These are phyloP conservation scores for Cryptosporidium ubiquitum DNA, from an alignment of 169 alveolate species.

Conservation along the genomic window DNA sequence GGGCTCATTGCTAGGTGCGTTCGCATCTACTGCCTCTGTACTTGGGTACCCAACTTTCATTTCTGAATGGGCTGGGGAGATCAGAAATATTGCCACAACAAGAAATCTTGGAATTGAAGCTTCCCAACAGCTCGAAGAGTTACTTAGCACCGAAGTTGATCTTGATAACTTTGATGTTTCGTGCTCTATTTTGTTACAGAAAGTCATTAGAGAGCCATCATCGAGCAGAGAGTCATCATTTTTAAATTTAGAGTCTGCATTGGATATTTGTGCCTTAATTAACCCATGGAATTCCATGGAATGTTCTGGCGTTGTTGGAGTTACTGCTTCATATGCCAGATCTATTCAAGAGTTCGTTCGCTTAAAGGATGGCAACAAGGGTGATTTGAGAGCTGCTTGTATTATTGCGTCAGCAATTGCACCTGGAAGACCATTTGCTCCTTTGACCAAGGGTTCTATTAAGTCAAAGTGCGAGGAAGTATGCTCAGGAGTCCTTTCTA, in stretches of 20 bases:
- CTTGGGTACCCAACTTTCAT: background rate
- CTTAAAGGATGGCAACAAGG: background rate
- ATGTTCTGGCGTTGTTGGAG: conserved; percentile 51
- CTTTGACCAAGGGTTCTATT: conserved; percentile 24
- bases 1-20: background rate
- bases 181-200: conserved; percentile 1
- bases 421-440: conserved; percentile 64
- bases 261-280: conserved; percentile 31
- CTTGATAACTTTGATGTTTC: conserved; percentile 16
- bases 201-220: background rate
- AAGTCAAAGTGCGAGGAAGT: conserved; percentile 45
- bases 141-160: background rate
- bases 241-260: conserved; percentile 22
- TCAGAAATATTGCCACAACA: background rate
- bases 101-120: background rate
- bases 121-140: background rate
- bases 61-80: conserved; percentile 2
- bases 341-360: conserved; percentile 44
- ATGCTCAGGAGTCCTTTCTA: conserved; percentile 11
- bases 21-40: background rate
- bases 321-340: conserved; percentile 38
- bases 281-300: conserved; percentile 74
- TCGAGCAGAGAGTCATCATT: background rate
- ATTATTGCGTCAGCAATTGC: conserved; percentile 32
- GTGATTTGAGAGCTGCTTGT: conserved; percentile 69